Evolutionary conservation across 1,284 basidiomycete genomes (phyloP).

Genomic region (Cryptococcus sp.): DNA sequence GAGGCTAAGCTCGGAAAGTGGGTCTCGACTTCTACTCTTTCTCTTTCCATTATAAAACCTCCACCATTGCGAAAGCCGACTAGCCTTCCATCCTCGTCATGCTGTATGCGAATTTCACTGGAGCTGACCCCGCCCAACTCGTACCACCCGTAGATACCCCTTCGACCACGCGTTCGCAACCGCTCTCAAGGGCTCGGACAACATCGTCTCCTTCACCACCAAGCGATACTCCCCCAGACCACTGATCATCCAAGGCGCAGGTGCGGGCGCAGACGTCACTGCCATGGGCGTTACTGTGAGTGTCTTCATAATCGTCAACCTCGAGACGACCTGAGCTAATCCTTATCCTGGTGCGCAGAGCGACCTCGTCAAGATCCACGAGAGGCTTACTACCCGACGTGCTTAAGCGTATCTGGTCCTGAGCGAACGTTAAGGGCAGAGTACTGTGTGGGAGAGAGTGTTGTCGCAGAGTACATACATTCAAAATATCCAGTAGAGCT

Average conservation of each 20-base stretch:
- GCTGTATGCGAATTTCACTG: not conserved
- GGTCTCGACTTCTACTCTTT: conserved; percentile 23
- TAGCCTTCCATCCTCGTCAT: not conserved
- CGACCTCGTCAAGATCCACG: conserved; percentile 52
- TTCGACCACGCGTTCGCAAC: conserved; percentile 90
- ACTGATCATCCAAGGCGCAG: conserved; percentile 90
- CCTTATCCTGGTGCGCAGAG: conserved; percentile 27
- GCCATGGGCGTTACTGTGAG: conserved; percentile 83
- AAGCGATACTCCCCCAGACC: conserved; percentile 81
- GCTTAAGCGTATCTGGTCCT: too few species aligned
- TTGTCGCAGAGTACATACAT: too few species aligned
- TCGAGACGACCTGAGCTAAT: not conserved
- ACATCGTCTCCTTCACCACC: conserved; percentile 96
- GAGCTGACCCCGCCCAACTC: conserved; percentile 1
- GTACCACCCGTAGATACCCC: conserved; percentile 67
- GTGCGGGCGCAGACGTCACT: conserved; percentile 94
- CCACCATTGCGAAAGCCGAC: not conserved
- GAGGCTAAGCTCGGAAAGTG: conserved; percentile 87
- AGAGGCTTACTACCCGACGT: conserved; percentile 36
- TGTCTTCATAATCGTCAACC: not conserved
- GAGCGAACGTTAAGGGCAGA: too few species aligned
- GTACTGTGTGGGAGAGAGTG: too few species aligned
- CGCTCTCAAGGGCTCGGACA: conserved; percentile 91
- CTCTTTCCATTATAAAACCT: not conserved
- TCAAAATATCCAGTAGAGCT: too few species aligned